These are phyloP conservation scores for Chaetomium tenue DNA, from an alignment of 495 filamentous ascomycete species.

Conservation along the genomic window DNA sequence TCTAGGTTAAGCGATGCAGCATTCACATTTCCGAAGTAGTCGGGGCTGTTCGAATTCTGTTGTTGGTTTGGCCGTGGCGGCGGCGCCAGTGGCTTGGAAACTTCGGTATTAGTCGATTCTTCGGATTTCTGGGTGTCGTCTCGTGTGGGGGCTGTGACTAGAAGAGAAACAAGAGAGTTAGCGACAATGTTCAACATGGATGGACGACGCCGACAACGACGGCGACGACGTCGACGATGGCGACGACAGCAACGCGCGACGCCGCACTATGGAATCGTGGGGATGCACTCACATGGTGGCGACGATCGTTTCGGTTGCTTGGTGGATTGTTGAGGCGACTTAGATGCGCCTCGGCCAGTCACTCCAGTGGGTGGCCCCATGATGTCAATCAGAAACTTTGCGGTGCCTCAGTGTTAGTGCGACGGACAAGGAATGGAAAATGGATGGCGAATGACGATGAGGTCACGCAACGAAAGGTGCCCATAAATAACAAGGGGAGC, in stretches of 20 bases:
- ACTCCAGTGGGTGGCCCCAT: constrained; percentile 41
- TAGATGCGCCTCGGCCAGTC: constrained; percentile 38
- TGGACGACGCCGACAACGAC: background rate
- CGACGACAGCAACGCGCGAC: background rate
- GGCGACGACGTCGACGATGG: constrained; percentile 9
- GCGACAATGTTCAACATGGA: constrained; percentile 27
- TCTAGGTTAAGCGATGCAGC: constrained; percentile 69
- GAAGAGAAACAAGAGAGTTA: constrained; percentile 23
- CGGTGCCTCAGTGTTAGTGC: constrained; percentile 32
- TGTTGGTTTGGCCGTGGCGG: constrained; percentile 70
- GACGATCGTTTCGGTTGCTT: constrained; percentile 28
- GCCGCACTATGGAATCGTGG: constrained; percentile 9
- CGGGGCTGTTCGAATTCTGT: constrained; percentile 55
- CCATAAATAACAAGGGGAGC: constrained; percentile 32
- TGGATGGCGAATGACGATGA: constrained; percentile 20
- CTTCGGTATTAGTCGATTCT: constrained; percentile 39
- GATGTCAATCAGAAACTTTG: constrained; percentile 42
- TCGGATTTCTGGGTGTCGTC: constrained; percentile 37
- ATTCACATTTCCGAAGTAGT: constrained; percentile 68
- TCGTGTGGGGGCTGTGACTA: constrained; percentile 36
- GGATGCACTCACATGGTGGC: constrained; percentile 34
- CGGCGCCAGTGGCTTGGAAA: constrained; percentile 66
- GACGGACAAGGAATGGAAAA: constrained; percentile 21
- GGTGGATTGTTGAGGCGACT: constrained; percentile 39
- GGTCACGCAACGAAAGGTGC: constrained; percentile 29